Evolutionary conservation across 1,139 yeast species (phyloP).

Genomic region (Suhomyces bokatorum): DNA sequence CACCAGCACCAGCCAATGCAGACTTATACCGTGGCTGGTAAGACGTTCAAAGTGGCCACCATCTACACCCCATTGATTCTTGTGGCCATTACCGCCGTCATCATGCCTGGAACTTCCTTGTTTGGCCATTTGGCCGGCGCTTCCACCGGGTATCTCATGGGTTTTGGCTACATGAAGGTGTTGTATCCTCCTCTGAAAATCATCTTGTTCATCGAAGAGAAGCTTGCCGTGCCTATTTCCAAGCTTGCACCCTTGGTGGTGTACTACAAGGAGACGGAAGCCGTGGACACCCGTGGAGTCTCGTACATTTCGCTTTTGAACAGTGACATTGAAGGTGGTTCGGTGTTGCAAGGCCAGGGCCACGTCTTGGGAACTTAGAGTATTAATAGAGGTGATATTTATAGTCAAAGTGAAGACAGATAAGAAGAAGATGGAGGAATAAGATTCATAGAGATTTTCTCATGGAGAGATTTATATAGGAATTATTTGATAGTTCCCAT

Average conservation of each 20-base stretch:
- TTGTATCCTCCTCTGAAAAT: constrained; percentile 68
- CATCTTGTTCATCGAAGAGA: constrained; percentile 65
- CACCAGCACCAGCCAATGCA: constrained; percentile 50
- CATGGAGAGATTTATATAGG: too few relatives aligned
- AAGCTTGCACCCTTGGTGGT: constrained; percentile 54
- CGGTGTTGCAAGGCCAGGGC: constrained; percentile 34
- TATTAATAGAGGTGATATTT: not conserved
- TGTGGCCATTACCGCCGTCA: constrained; percentile 49
- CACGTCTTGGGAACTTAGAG: constrained; percentile 29
- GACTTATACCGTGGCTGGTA: constrained; percentile 24
- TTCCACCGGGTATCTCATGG: constrained; percentile 48
- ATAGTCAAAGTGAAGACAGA: too few relatives aligned
- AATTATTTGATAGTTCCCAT: too few relatives aligned
- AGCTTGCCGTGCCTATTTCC: constrained; percentile 49
- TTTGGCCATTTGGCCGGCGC: constrained; percentile 64
- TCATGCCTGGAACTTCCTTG: constrained; percentile 67
- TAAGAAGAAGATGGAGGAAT: too few relatives aligned
- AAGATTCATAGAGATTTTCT: too few relatives aligned
- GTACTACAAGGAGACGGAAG: constrained; percentile 58
- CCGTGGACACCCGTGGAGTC: constrained; percentile 44
- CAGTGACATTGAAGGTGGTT: constrained; percentile 27
- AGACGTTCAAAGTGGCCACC: constrained; percentile 55
- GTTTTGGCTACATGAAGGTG: constrained; percentile 53
- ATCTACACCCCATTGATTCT: constrained; percentile 57
- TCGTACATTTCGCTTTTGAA: constrained; percentile 37